phyloP scores from a whole-genome alignment of 306 rosid species.

The Abrus pulchellus region DNA sequence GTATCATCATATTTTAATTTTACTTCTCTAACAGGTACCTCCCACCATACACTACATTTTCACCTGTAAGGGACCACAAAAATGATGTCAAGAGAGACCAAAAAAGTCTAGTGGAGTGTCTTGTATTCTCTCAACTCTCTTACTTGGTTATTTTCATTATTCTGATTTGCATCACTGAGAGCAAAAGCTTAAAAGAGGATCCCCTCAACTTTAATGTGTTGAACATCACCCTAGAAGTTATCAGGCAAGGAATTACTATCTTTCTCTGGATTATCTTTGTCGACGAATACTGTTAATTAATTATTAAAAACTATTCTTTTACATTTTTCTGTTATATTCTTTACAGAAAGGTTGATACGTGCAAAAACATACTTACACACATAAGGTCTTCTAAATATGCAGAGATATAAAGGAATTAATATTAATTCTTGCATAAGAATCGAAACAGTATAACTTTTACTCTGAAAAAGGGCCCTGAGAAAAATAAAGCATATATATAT shows the following conservation, averaged over 20 bases:
- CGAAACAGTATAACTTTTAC: no score
- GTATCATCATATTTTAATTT: neutral
- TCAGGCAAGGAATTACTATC: constrained; percentile 4
- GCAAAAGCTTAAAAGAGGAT: constrained; percentile 66
- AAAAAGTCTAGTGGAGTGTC: constrained; percentile 44
- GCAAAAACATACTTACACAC: no score
- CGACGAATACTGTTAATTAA: neutral
- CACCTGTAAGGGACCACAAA: constrained; percentile 45
- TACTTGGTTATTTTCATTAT: constrained; percentile 67
- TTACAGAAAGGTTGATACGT: no score
- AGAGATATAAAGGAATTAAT: no score
- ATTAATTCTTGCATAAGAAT: no score
- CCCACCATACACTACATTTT: constrained; percentile 65
- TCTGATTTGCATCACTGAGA: constrained; percentile 73
- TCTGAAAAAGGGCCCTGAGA: no score
- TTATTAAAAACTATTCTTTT: no score
- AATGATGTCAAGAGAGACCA: constrained; percentile 3
- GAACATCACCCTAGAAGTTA: constrained; percentile 69
- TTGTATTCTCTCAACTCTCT: constrained; percentile 68
- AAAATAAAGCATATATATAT: no score
- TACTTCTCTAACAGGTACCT: constrained; percentile 61
- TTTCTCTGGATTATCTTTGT: neutral
- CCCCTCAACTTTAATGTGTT: constrained; percentile 78
- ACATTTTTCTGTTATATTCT: no score
- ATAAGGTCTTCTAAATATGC: no score